These are phyloP conservation scores for Emericellopsis cladophorae DNA, from an alignment of 2,329 filamentous ascomycete genomes.

Conservation along the genomic window DNA sequence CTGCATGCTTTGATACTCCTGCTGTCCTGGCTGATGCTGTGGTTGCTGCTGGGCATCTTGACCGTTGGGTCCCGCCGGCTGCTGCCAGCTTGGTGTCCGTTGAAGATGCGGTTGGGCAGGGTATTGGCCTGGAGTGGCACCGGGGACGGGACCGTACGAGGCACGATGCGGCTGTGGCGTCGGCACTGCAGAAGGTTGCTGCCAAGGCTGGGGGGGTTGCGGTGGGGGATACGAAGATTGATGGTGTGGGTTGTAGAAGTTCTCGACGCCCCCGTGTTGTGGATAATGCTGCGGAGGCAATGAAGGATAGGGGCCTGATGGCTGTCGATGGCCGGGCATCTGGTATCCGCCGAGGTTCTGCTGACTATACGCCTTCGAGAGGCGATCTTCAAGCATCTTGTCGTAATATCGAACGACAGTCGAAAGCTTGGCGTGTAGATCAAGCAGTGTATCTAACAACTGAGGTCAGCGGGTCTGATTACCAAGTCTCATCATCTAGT, in stretches of 20 bases:
- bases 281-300: constrained; percentile 42
- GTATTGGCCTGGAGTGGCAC: constrained; percentile 28
- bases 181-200: constrained; percentile 14
- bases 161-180: constrained; percentile 28
- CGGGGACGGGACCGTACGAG: constrained; percentile 26
- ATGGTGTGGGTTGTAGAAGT: constrained; percentile 64
- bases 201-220: constrained; percentile 18
- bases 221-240: constrained; percentile 39
- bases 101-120: constrained; percentile 31
- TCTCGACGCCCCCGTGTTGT: constrained; percentile 51
- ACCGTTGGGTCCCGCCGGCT: constrained; percentile 19
- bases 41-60: constrained; percentile 7
- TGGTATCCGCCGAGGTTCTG: constrained; percentile 57
- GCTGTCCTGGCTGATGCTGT: constrained; percentile 10
- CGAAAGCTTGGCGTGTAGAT: constrained; percentile 87
- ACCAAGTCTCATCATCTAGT: not conserved
- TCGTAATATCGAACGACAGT: constrained; percentile 97
- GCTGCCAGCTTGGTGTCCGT: constrained; percentile 37
- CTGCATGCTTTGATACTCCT: constrained; percentile 14
- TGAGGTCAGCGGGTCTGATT: not conserved
- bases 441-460: constrained; percentile 68
- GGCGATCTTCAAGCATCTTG: constrained; percentile 88
- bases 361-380: constrained; percentile 86
- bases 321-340: constrained; percentile 35
- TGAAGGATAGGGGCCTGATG: constrained; percentile 57